Percentiles rank a stretch among this genome's conserved stretches.
Conservation (phyloP, 495 filamentous ascomycete species). For the Tirmania nivea region DNA sequence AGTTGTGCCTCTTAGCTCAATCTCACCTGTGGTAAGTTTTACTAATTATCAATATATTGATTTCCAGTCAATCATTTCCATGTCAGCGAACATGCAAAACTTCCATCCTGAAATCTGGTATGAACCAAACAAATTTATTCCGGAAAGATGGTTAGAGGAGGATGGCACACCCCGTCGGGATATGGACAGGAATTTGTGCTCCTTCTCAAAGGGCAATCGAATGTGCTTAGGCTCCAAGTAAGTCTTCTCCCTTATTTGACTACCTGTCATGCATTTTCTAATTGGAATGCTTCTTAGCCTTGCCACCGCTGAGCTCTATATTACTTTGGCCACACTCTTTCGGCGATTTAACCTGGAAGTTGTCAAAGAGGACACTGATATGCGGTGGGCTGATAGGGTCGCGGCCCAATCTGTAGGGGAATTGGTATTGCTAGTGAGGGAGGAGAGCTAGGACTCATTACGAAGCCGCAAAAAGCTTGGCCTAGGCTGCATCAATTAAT, state of each 20-base stretch:
- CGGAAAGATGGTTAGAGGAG: conserved; percentile 1
- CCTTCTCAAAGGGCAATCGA: conserved; percentile 27
- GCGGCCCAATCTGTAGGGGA: conserved; percentile 1
- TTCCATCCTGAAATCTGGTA: background rate
- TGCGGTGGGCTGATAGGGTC: conserved; percentile 4
- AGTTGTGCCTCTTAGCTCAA: background rate
- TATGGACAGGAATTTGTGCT: conserved; percentile 16
- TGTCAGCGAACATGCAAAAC: background rate
- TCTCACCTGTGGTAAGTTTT: background rate
- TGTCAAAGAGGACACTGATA: conserved; percentile 10
- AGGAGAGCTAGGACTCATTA: background rate
- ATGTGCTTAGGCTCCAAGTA: conserved; percentile 29
- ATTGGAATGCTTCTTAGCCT: conserved; percentile 10
- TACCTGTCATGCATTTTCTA: background rate
- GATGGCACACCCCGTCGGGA: background rate
- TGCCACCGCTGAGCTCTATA: conserved; percentile 27
- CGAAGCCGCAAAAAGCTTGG: background rate
- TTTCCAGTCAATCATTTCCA: background rate
- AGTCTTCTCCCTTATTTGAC: conserved; percentile 1
- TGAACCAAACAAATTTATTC: background rate
- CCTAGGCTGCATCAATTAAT: background rate
- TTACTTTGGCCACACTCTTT: conserved; percentile 26
- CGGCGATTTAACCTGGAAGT: conserved; percentile 23
- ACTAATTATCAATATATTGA: background rate
- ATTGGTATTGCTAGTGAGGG: conserved; percentile 3